phyloP scores from a whole-genome alignment of 2,329 filamentous ascomycete genomes.

The Fusarium sp. region DNA sequence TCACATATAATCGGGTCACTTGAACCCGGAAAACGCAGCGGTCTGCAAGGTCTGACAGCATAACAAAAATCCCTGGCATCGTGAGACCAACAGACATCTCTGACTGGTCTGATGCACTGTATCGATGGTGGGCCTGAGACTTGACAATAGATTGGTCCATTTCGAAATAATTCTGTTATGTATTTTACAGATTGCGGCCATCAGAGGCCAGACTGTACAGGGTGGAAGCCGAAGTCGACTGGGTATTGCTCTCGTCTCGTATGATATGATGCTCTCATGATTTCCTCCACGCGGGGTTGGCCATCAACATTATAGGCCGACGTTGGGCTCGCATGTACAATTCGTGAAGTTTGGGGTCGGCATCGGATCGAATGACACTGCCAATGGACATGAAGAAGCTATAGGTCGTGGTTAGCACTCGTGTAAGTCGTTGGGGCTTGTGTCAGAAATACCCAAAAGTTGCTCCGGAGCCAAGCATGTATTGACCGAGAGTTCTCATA shows the following conservation, averaged over 20 bases:
- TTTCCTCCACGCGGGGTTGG: constrained; percentile 50
- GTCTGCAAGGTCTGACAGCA: constrained; percentile 19
- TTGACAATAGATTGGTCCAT: constrained; percentile 29
- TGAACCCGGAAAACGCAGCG: constrained; percentile 4
- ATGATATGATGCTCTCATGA: constrained; percentile 36
- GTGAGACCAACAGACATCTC: constrained; percentile 5
- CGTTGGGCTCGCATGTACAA: constrained; percentile 79
- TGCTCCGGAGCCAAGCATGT: constrained; percentile 93
- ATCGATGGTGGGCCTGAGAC: constrained; percentile 12
- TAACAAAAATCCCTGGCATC: constrained; percentile 23
- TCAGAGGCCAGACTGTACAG: constrained; percentile 39
- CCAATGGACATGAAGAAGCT: constrained; percentile 99
- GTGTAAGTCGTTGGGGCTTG: neutral
- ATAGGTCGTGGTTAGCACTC: constrained; percentile 29
- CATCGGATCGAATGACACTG: constrained; percentile 92
- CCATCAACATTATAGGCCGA: constrained; percentile 71
- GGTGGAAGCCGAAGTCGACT: constrained; percentile 35
- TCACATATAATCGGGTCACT: constrained; percentile 9
- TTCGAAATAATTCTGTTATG: constrained; percentile 34
- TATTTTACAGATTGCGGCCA: constrained; percentile 43
- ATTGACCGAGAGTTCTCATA: constrained; percentile 92
- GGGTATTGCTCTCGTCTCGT: constrained; percentile 39
- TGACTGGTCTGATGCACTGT: constrained; percentile 16
- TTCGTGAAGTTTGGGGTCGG: constrained; percentile 76
- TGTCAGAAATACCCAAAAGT: constrained; percentile 80